Percentiles rank a stretch among this genome's conserved stretches.
phyloP scores from a whole-genome alignment of 768 basidiomycete genomes.

The Russula sp. region DNA sequence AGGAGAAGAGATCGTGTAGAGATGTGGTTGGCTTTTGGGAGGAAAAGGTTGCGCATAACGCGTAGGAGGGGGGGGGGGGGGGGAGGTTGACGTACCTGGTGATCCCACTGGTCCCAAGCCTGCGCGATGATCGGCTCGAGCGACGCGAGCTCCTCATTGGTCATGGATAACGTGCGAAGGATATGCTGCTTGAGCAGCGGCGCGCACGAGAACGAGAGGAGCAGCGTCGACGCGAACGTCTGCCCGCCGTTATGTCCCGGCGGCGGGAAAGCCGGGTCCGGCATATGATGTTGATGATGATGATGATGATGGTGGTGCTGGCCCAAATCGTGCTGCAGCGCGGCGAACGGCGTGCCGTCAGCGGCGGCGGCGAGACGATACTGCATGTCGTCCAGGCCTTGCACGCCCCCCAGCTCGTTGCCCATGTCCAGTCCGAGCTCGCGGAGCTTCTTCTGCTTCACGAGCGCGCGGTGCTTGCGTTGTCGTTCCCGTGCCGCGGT shows the following conservation, averaged over 20 bases:
- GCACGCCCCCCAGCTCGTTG: slow-evolving; percentile 44
- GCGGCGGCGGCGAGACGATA: slow-evolving; percentile 47
- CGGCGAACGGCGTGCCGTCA: slow-evolving; percentile 34
- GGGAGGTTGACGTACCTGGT: slow-evolving; percentile 60
- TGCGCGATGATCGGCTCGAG: slow-evolving; percentile 76
- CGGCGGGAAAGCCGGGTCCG: slow-evolving; percentile 59
- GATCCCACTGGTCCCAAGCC: slow-evolving; percentile 84
- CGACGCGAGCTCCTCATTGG: slow-evolving; percentile 70
- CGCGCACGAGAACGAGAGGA: slow-evolving; percentile 69
- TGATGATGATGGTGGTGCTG: too few relatives aligned
- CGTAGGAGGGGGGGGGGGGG: slow-evolving; percentile 7
- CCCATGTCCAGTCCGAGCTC: slow-evolving; percentile 80
- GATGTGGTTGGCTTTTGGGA: neutral
- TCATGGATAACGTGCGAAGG: slow-evolving; percentile 63
- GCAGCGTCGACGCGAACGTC: slow-evolving; percentile 70
- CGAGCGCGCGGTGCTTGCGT: slow-evolving; percentile 69
- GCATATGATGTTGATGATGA: too few relatives aligned
- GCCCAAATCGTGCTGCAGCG: slow-evolving; percentile 26
- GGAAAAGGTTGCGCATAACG: neutral
- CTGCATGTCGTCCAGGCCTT: slow-evolving; percentile 58
- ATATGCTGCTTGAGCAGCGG: slow-evolving; percentile 70
- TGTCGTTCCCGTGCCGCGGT: slow-evolving; percentile 75
- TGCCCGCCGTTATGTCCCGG: slow-evolving; percentile 56
- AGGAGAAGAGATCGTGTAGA: too few relatives aligned
- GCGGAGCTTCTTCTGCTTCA: slow-evolving; percentile 75